phyloP scores from a whole-genome alignment of 1,139 yeast species.

The Yamadazyma atlantica region DNA sequence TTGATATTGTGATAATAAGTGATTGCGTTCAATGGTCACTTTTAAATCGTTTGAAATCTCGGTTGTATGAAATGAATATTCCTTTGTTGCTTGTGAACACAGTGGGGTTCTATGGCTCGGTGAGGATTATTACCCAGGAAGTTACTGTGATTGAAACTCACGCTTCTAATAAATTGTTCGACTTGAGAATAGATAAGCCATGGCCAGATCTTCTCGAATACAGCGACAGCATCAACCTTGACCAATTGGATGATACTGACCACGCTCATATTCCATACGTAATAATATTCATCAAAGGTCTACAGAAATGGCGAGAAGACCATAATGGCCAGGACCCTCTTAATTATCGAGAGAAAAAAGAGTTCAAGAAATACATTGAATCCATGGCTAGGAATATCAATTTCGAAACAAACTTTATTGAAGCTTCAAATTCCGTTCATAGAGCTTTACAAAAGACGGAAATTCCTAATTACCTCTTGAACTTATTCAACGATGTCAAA shows the following conservation, averaged over 20 bases:
- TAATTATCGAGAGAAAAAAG: constrained; percentile 45
- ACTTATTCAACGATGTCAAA: constrained; percentile 16
- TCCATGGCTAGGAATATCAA: constrained; percentile 34
- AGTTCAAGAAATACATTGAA: constrained; percentile 44
- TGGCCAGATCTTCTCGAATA: constrained; percentile 70
- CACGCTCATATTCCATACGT: constrained; percentile 76
- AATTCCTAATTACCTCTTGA: constrained; percentile 30
- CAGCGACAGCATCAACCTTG: constrained; percentile 52
- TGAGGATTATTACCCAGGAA: constrained; percentile 52
- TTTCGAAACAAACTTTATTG: constrained; percentile 64
- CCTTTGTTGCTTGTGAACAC: constrained; percentile 56
- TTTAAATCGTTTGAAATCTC: constrained; percentile 27
- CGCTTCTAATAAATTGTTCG: constrained; percentile 60
- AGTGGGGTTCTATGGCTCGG: constrained; percentile 68
- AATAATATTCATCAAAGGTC: constrained; percentile 59
- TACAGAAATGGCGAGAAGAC: constrained; percentile 41
- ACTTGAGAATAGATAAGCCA: constrained; percentile 68
- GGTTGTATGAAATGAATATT: constrained; percentile 45
- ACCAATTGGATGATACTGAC: constrained; percentile 45
- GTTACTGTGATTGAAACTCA: constrained; percentile 77
- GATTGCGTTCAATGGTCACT: constrained; percentile 21
- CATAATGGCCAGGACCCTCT: constrained; percentile 40
- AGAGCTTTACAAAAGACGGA: constrained; percentile 46
- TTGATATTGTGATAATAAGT: constrained; percentile 53
- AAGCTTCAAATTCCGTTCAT: constrained; percentile 61